Conservation (phyloP, 768 basidiomycete genomes). For the Tulasnella sp. region DNA sequence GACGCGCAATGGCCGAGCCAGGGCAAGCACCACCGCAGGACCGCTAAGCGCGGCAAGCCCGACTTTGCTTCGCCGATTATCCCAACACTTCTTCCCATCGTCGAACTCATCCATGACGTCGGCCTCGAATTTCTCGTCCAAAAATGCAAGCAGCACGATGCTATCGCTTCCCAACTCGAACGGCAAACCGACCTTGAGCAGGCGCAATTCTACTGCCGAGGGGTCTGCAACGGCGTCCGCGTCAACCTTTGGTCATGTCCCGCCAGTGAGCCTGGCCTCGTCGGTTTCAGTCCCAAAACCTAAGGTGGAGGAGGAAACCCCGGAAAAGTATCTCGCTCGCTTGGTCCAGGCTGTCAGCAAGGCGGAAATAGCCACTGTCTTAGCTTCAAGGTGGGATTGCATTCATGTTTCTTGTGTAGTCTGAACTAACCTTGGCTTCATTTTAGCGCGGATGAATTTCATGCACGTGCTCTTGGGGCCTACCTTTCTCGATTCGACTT, state of each 20-base stretch:
- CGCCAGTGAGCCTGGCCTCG: background rate
- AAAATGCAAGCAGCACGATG: background rate
- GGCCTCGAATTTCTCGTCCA: constrained; percentile 11
- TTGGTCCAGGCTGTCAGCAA: constrained; percentile 63
- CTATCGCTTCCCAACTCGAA: background rate
- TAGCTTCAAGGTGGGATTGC: constrained; percentile 69
- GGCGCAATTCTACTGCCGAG: background rate
- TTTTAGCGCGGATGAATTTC: constrained; percentile 64
- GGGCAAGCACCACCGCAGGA: background rate
- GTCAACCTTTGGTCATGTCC: background rate
- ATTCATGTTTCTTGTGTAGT: background rate
- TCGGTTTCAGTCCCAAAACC: constrained; percentile 15
- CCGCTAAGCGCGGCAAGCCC: background rate
- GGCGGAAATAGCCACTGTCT: constrained; percentile 70
- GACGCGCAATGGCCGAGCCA: background rate
- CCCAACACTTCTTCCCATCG: constrained; percentile 13
- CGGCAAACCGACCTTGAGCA: background rate
- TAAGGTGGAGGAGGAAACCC: constrained; percentile 53
- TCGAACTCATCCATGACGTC: constrained; percentile 5
- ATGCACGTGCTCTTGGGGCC: constrained; percentile 60
- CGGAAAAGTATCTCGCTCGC: constrained; percentile 64
- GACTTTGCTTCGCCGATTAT: background rate
- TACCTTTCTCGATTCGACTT: constrained; percentile 82
- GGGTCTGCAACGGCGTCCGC: constrained; percentile 13
- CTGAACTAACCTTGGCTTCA: constrained; percentile 7